phyloP scores from a whole-genome alignment of 73 alveolate species.

The Paramecium sonneborni region DNA sequence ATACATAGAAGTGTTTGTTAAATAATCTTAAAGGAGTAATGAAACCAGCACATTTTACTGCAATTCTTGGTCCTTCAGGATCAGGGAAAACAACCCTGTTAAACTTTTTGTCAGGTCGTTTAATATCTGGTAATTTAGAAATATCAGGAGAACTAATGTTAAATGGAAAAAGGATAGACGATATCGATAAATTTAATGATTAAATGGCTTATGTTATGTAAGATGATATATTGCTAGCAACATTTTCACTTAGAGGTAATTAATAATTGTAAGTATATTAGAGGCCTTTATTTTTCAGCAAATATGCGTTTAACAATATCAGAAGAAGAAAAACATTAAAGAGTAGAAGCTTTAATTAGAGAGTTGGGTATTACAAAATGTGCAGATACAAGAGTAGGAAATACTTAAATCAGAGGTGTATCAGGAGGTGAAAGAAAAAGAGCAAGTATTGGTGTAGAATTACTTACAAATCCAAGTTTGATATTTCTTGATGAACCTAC shows the following conservation, averaged over 20 bases:
- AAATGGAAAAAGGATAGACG: constrained; percentile 61
- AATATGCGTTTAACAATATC: constrained; percentile 68
- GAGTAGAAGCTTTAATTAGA: constrained; percentile 77
- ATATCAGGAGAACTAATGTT: constrained; percentile 52
- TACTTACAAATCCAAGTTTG: constrained; percentile 84
- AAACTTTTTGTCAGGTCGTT: constrained; percentile 69
- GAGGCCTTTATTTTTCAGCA: constrained; percentile 77
- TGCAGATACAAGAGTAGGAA: constrained; percentile 83
- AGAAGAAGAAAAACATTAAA: constrained; percentile 61
- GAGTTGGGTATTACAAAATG: constrained; percentile 80
- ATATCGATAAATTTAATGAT: constrained; percentile 60
- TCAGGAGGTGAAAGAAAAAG: constrained; percentile 93
- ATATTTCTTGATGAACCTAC: constrained; percentile 92
- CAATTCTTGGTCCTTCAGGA: constrained; percentile 81
- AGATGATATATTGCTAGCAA: constrained; percentile 71
- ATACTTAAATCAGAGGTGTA: constrained; percentile 79
- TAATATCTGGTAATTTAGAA: constrained; percentile 59
- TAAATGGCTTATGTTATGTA: constrained; percentile 73
- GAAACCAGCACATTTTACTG: constrained; percentile 72
- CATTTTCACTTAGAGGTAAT: constrained; percentile 72
- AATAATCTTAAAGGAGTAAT: constrained; percentile 71
- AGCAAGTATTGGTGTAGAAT: constrained; percentile 88
- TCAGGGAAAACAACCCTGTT: constrained; percentile 72
- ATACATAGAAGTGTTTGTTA: constrained; percentile 46
- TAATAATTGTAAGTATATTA: neutral